Evolutionary conservation across 2,329 filamentous ascomycete genomes (phyloP).

Genomic region (Aspergillus sojae): DNA sequence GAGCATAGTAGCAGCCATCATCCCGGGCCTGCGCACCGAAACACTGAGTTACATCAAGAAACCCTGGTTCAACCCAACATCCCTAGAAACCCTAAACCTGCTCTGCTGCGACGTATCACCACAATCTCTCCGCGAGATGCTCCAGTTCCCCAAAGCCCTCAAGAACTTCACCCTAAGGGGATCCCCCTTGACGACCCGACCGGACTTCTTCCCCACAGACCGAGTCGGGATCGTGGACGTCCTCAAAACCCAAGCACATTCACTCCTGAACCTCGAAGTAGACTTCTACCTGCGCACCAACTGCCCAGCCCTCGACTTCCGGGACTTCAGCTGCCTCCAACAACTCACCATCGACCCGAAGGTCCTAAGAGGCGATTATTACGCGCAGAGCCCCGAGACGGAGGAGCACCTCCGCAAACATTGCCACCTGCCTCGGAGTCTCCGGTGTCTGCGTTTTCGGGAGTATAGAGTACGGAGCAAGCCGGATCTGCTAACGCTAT

Average conservation of each 20-base stretch:
- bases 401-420: not conserved
- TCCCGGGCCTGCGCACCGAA: not conserved
- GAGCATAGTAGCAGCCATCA: conserved; percentile 2
- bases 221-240: not conserved
- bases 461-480: not conserved
- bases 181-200: not conserved
- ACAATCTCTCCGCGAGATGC: not conserved
- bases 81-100: not conserved
- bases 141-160: not conserved
- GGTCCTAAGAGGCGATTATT: not conserved
- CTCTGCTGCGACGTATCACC: conserved; percentile 2
- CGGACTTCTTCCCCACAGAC: not conserved
- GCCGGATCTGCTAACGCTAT: not conserved
- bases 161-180: conserved; percentile 1
- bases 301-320: conserved; percentile 3
- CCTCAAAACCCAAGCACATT: not conserved
- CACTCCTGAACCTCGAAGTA: conserved; percentile 3
- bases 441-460: not conserved
- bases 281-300: not conserved
- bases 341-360: conserved; percentile 8
- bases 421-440: conserved; percentile 2
- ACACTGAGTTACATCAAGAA: not conserved
- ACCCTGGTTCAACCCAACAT: not conserved
- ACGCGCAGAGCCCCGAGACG: not conserved
- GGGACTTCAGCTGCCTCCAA: not conserved